Evolutionary conservation across 2,329 filamentous ascomycete species (phyloP).

Genomic region (Hypoxylon rubiginosum): DNA sequence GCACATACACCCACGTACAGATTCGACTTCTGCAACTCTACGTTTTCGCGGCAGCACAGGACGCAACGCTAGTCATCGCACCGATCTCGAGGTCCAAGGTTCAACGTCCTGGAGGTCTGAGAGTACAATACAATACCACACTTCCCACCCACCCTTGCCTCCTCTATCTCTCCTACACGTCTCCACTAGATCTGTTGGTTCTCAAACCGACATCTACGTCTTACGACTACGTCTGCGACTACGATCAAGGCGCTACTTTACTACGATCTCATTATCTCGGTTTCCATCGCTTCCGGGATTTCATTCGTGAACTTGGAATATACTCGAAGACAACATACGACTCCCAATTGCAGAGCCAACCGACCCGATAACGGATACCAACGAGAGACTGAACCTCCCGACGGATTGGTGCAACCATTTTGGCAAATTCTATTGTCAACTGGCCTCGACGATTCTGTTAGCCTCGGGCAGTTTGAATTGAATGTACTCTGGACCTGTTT

Average conservation of each 20-base stretch:
- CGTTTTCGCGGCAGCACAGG: conserved; percentile 32
- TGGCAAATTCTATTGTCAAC: conserved; percentile 4
- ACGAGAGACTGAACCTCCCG: conserved; percentile 2
- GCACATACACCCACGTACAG: conserved; percentile 2
- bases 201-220: conserved; percentile 4
- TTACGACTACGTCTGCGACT: conserved; percentile 3
- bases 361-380: conserved; percentile 13
- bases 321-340: conserved; percentile 8
- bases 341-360: conserved; percentile 9
- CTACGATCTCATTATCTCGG: background rate
- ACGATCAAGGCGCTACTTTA: conserved; percentile 1
- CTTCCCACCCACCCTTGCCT: conserved; percentile 16
- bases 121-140: conserved; percentile 35
- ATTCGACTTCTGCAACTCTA: conserved; percentile 32
- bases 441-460: conserved; percentile 15
- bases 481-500: background rate
- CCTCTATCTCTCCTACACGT: conserved; percentile 23
- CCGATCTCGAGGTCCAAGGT: conserved; percentile 2
- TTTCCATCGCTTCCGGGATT: background rate
- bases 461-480: conserved; percentile 16
- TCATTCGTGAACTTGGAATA: conserved; percentile 12
- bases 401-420: conserved; percentile 21
- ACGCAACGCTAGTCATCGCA: conserved; percentile 35
- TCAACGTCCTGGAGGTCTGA: conserved; percentile 20
- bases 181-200: conserved; percentile 25